Evolutionary conservation across 1,284 basidiomycete genomes (phyloP).

Genomic region (Moniliella sp.): DNA sequence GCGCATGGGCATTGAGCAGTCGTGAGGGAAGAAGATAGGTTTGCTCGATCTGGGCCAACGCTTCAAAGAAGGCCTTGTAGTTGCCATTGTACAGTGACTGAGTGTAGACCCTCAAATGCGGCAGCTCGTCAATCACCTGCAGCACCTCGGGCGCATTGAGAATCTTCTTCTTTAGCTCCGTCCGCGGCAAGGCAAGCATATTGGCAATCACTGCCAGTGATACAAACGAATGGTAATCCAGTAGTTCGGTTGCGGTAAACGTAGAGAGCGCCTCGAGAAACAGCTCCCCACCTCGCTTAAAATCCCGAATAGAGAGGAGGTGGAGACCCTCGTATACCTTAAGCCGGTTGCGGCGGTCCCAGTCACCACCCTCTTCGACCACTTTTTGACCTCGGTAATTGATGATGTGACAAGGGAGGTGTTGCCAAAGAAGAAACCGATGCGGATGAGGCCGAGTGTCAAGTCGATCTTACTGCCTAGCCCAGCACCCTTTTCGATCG

Average conservation of each 20-base stretch:
- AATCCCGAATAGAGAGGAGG: constrained; percentile 56
- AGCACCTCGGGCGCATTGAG: constrained; percentile 2
- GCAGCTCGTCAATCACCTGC: constrained; percentile 32
- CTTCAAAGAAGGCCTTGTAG: constrained; percentile 78
- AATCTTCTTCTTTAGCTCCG: constrained; percentile 66
- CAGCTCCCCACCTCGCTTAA: constrained; percentile 43
- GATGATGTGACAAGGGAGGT: constrained; percentile 51
- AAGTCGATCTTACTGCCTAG: constrained; percentile 83
- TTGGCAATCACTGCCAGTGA: constrained; percentile 61
- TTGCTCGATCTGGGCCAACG: constrained; percentile 71
- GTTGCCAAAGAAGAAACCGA: constrained; percentile 78
- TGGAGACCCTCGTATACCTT: constrained; percentile 86
- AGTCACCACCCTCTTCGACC: constrained; percentile 87
- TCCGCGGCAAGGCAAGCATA: constrained; percentile 54
- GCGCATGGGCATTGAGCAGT: constrained; percentile 60
- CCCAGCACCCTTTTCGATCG: constrained; percentile 75
- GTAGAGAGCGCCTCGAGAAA: constrained; percentile 76
- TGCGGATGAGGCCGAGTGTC: constrained; percentile 62
- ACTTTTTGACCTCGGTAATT: constrained; percentile 61
- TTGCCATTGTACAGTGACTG: constrained; percentile 64
- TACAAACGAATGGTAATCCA: constrained; percentile 78
- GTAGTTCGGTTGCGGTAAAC: constrained; percentile 73
- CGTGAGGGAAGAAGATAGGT: constrained; percentile 65
- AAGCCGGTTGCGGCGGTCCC: constrained; percentile 83
- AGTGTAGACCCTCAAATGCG: constrained; percentile 38